Conservation (phyloP, 208 protist species). For the Naegleria fowleri region DNA sequence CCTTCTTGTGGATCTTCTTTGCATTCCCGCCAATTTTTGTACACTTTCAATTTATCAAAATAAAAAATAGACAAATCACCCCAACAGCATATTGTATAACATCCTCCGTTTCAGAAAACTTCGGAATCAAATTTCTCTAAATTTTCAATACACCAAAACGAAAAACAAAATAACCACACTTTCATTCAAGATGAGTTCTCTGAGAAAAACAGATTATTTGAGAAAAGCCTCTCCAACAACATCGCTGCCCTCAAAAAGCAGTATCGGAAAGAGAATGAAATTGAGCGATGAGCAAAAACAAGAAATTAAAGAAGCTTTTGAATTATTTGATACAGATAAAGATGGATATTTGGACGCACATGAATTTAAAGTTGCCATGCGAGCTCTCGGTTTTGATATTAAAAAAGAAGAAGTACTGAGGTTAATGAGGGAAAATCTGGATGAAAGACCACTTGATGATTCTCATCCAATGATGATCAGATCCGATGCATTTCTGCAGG, state of each 20-base stretch:
- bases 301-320: conserved; percentile 98
- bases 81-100: too few species aligned
- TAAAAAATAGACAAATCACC: too few species aligned
- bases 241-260: background rate
- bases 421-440: background rate
- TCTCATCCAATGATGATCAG: background rate
- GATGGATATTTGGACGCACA: conserved; percentile 92
- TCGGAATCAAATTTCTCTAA: too few species aligned
- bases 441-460: background rate
- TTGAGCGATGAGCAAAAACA: conserved; percentile 96
- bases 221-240: background rate
- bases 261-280: conserved; percentile 52
- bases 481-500: conserved; percentile 26
- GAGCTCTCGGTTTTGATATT: conserved; percentile 96
- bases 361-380: conserved; percentile 98
- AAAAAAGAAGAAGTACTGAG: conserved; percentile 79
- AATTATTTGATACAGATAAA: conserved; percentile 95
- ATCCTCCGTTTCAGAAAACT: too few species aligned
- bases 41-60: too few species aligned
- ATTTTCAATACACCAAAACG: too few species aligned
- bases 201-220: background rate
- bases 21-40: too few species aligned
- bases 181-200: background rate
- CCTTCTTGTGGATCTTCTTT: too few species aligned
- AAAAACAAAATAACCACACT: too few species aligned